These are phyloP conservation scores for Naegleria fowleri DNA, from an alignment of 208 protist genomes.

Conservation along the genomic window DNA sequence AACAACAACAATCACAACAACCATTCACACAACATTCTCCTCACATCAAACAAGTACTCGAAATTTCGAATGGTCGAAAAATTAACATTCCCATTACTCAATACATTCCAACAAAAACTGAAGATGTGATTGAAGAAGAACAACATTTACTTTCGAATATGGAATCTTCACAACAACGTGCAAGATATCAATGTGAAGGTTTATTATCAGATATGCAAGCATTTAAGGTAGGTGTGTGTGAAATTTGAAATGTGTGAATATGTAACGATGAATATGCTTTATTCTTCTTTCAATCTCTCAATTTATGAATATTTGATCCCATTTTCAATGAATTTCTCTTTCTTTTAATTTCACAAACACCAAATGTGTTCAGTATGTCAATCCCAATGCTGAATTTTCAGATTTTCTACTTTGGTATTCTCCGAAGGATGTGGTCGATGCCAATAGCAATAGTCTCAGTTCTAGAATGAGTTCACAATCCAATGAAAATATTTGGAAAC, in stretches of 20 bases:
- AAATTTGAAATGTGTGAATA: too few species aligned
- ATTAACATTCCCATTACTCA: conserved; percentile 15
- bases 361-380: too few species aligned
- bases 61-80: not conserved
- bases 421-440: not conserved
- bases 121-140: not conserved
- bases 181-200: not conserved
- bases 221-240: not conserved
- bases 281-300: too few species aligned
- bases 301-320: too few species aligned
- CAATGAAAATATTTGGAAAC: conserved; percentile 11
- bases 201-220: conserved; percentile 19
- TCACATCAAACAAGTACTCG: not conserved
- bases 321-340: too few species aligned
- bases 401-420: conserved; percentile 22
- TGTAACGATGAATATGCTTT: too few species aligned
- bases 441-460: not conserved
- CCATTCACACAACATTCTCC: too few species aligned
- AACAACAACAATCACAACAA: too few species aligned
- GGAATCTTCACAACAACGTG: not conserved
- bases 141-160: not conserved
- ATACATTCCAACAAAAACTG: not conserved
- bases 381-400: not conserved
- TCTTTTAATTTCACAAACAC: too few species aligned
- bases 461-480: not conserved